Evolutionary conservation across 2,329 filamentous ascomycete species (phyloP), one percentile per base, ranked within the genome.

Genomic region (Calonectria crousiana): DNA sequence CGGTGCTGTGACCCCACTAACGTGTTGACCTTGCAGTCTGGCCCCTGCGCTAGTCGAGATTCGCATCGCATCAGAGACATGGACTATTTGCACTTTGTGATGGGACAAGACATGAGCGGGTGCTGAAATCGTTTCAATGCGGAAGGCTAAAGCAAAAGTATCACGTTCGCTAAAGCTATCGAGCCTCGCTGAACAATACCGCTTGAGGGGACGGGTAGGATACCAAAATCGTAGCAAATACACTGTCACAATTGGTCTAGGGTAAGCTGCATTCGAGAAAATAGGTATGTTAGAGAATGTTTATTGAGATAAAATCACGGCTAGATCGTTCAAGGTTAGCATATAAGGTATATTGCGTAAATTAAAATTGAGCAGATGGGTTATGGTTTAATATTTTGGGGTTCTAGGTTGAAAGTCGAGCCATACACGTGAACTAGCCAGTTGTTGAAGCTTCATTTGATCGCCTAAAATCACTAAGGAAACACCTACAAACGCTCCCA

Each of bases 41-140:
- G 69, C 62, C 52, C 69, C 69, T 72, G 62, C 69, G 62, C 52
- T 72, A 72, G 69, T 66, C 18, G 49, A 60, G 38, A 38, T 47
- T 44, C 41, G 11, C 52, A 65, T 64, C n/a, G 32, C 60, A 71
- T 66, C 60, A 66, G 60, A 71, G 69, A 66, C 36, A 47, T 11
- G 32, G 10, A n/a, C 28, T 4, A 26, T 26, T 32, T 2, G 8
- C 26, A 23, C 14, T 30, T 18, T 28, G 16, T 28, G 60, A 47
- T 6, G n/a, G 36, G 14, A 30, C n/a, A 30, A 36, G n/a, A 53
- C 51, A 49, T 30, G 47, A 13, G 16, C 6, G 51, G 36, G 23
- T 23, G 44, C n/a, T 20, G n/a, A 13, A 23, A 47, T 47, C n/a
- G 44, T 13, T 47, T 47, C 44, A 47, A 47, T 47, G 13, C 9